Evolutionary conservation across 1,139 yeast genomes (phyloP).

Genomic region (Magnusiomyces magnusii): DNA sequence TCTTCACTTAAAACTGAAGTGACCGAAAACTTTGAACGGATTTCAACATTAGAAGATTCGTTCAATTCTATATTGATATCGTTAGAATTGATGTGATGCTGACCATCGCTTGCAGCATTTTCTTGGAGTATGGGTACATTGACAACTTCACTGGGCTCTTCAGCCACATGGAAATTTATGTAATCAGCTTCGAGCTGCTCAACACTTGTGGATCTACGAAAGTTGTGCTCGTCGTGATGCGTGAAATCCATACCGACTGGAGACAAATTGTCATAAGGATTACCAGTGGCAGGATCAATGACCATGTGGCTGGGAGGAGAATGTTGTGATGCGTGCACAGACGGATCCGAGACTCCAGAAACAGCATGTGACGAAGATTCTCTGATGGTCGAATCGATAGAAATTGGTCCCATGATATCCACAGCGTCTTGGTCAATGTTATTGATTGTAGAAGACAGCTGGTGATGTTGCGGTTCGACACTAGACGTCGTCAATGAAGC

Average conservation of each 20-base stretch:
- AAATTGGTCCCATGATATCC: background rate
- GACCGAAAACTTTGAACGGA: background rate
- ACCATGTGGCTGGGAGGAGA: slow-evolving; percentile 3
- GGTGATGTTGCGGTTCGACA: background rate
- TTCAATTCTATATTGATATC: background rate
- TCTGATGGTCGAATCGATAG: background rate
- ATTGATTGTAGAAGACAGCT: background rate
- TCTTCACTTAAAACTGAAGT: background rate
- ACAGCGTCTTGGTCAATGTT: background rate
- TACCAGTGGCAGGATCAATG: slow-evolving; percentile 2
- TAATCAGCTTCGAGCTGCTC: slow-evolving; percentile 18
- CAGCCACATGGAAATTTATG: slow-evolving; percentile 12
- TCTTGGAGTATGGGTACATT: background rate
- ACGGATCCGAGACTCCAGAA: background rate
- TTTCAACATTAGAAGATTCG: background rate
- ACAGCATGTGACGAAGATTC: background rate
- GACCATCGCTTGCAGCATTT: background rate
- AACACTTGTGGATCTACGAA: slow-evolving; percentile 19
- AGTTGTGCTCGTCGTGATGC: slow-evolving; percentile 27
- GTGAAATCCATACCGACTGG: background rate
- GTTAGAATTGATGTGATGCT: background rate
- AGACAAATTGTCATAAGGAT: background rate
- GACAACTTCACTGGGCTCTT: slow-evolving; percentile 2
- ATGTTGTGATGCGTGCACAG: background rate
- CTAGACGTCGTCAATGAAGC: background rate